Base-by-base conservation (phyloP, 2,329 filamentous ascomycete species). In the Hansfordia pulvinata region DNA sequence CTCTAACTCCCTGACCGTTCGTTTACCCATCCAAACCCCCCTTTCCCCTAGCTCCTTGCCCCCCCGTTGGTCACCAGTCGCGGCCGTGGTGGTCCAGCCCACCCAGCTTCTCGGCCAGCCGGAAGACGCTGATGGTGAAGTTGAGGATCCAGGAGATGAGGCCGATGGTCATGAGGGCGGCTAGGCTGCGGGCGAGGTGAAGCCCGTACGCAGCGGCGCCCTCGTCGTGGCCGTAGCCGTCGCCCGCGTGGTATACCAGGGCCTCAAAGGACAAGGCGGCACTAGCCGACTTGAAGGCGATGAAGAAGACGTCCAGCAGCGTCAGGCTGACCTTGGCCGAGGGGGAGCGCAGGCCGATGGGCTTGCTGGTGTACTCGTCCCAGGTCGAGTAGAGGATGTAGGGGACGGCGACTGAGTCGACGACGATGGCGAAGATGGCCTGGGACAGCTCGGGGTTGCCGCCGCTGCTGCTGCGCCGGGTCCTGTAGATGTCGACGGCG, bases 201-300 rank as follows among this genome's bases (percentile, higher is more conserved):
- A 73, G 59, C 8, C 42, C 44, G 24, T 54, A 49, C 23, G 49
- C 40, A 14, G 44, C 42, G 8, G 50, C 36, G 27, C 56, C 38
- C 8, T 12, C 28, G 20, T 39, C 55, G 32, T 36, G 47, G 35
- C 33, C 53, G 40, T 39, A 35, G 35, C 33, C 53, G 40, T 39
- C 35, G 4, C 39, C 40, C 19, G 40, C 52, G 44, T 64, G 52
- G 45, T 69, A 63, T 49, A 83, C 76, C 28, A 94, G 59, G 7
- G 83, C 79, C 46, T 83, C 80, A 48, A 94, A 93, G 2, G 88
- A 86, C 36, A 98, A 60, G 20, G 83, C 81, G 15, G 93, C 69
- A 54, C 93, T 96, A 27, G 86, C 85, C 4, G 86, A 85, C 51
- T 93, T 88, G 58, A 98, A 93, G 21, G 96, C 86, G 44, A 98